phyloP scores from a whole-genome alignment of 139 green algal genomes.

The Diplosphaera chodatii region DNA sequence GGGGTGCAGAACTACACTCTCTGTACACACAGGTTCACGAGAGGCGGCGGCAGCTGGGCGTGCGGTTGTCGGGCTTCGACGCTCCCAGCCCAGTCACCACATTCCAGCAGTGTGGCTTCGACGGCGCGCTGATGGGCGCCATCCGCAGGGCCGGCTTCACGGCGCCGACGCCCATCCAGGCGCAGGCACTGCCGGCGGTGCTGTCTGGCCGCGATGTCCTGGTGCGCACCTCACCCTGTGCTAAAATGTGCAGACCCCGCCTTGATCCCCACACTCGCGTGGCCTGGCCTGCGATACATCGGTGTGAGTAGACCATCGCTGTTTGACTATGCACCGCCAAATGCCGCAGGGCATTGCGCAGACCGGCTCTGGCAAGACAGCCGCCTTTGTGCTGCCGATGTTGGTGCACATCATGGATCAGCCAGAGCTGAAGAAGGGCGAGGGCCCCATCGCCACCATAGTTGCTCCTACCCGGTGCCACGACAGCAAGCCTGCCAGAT shows the following conservation, averaged over 20 bases:
- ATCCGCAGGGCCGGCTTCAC: slow-evolving; percentile 63
- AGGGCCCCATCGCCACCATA: slow-evolving; percentile 84
- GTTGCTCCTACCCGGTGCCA: slow-evolving; percentile 66
- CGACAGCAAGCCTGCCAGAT: too few relatives aligned
- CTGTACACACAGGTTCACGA: slow-evolving; percentile 41
- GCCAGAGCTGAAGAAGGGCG: slow-evolving; percentile 57
- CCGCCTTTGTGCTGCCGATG: slow-evolving; percentile 81
- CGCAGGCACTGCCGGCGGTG: slow-evolving; percentile 68
- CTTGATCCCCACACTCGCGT: too few relatives aligned
- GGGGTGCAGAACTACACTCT: too few relatives aligned
- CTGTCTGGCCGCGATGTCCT: slow-evolving; percentile 73
- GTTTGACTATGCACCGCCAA: too few relatives aligned
- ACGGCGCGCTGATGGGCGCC: slow-evolving; percentile 47
- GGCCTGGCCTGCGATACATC: too few relatives aligned
- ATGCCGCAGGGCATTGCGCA: slow-evolving; percentile 77
- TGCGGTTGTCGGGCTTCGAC: slow-evolving; percentile 65
- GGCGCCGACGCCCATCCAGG: slow-evolving; percentile 70
- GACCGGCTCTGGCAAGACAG: slow-evolving; percentile 86
- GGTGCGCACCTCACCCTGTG: too few relatives aligned
- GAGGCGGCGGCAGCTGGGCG: slow-evolving; percentile 42
- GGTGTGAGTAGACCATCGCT: too few relatives aligned
- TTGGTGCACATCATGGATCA: slow-evolving; percentile 73
- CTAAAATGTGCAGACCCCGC: too few relatives aligned
- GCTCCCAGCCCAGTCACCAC: slow-evolving; percentile 52
- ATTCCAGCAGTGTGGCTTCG: slow-evolving; percentile 78